These are phyloP conservation scores for Asterophora lycoperdoides DNA, from an alignment of 768 basidiomycete species.

Conservation along the genomic window DNA sequence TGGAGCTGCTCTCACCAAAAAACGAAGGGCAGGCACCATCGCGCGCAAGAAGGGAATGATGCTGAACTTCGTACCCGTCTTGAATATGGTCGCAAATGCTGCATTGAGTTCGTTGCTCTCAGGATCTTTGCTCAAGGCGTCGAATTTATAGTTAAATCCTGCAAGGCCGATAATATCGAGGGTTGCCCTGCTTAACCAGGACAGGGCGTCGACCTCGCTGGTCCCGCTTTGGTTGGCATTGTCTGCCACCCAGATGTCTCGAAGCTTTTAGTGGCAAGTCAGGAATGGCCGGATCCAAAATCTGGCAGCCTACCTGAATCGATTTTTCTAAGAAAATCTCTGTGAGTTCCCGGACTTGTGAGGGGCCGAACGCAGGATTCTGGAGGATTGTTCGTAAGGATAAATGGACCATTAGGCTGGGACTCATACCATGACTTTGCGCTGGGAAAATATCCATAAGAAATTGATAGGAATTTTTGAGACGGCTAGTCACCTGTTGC, in stretches of 20 bases:
- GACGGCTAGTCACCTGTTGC: constrained; percentile 32
- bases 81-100: constrained; percentile 45
- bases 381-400: constrained; percentile 10
- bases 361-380: constrained; percentile 67
- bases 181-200: constrained; percentile 64
- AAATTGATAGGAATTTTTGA: not conserved
- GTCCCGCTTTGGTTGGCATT: constrained; percentile 24
- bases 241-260: constrained; percentile 42
- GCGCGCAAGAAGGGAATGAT: constrained; percentile 23
- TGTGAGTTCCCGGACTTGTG: constrained; percentile 55
- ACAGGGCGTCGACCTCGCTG: constrained; percentile 50
- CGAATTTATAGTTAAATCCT: constrained; percentile 29
- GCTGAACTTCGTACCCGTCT: constrained; percentile 32
- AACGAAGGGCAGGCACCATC: constrained; percentile 29
- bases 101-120: constrained; percentile 41
- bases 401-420: not conserved
- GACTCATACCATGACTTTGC: constrained; percentile 41
- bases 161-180: constrained; percentile 75
- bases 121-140: constrained; percentile 18
- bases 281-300: not conserved
- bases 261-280: constrained; percentile 30
- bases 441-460: constrained; percentile 23
- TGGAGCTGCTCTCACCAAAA: constrained; percentile 26
- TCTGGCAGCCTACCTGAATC: constrained; percentile 36
- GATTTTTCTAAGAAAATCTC: constrained; percentile 56